Conservation (phyloP, 139 green algal genomes). For the Edaphochlamys debaryana region DNA sequence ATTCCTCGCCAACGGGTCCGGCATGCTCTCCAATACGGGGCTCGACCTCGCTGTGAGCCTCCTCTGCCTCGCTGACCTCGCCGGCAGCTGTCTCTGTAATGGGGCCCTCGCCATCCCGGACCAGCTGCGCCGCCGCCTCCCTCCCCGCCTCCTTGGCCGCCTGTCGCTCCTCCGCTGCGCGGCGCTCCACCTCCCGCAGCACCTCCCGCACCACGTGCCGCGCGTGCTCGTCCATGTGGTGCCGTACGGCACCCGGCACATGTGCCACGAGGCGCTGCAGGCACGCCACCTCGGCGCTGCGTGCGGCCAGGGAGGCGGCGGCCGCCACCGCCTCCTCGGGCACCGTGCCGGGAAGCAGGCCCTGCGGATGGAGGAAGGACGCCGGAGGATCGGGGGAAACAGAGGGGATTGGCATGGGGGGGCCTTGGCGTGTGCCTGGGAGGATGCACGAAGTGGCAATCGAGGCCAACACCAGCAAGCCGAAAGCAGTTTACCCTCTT, state of each 20-base stretch:
- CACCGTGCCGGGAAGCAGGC: conserved; percentile 33
- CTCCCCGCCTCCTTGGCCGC: background rate
- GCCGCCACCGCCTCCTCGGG: conserved; percentile 36
- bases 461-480: no score
- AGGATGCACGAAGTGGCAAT: no score
- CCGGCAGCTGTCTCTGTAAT: background rate
- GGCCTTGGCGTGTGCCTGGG: no score
- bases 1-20: no score
- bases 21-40: no score
- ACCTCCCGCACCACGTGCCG: conserved; percentile 19
- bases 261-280: conserved; percentile 37
- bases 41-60: no score
- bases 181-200: conserved; percentile 23
- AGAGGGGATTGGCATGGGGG: no score
- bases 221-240: conserved; percentile 21
- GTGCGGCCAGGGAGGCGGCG: conserved; percentile 10
- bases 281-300: conserved; percentile 18
- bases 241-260: conserved; percentile 22
- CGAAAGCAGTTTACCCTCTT: no score
- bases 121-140: background rate
- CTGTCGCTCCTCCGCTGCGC: background rate
- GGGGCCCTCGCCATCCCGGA: background rate
- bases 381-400: background rate
- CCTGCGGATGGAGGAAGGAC: background rate
- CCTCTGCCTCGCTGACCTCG: no score